A percentile compares a stretch with the other conserved stretches of the same genome.
Evolutionary conservation across 805 yeast species (phyloP).

Genomic region (Tetrapisispora namnaoensis): DNA sequence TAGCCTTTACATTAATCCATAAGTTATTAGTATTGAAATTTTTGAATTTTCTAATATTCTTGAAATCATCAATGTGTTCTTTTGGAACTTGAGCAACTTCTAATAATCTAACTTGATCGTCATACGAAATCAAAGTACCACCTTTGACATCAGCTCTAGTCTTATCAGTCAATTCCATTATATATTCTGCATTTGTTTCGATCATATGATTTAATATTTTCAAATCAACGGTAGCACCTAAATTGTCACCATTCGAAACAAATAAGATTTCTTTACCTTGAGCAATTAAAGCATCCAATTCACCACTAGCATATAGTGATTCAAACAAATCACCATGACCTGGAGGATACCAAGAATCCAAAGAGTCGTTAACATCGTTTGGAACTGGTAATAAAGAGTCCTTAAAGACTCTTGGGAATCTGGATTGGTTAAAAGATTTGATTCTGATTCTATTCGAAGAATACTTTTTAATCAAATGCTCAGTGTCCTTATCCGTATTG

Average conservation of each 20-base stretch:
- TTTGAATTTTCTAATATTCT: conserved; percentile 94
- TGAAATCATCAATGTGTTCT: conserved; percentile 96
- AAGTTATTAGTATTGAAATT: conserved; percentile 96
- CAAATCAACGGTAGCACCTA: conserved; percentile 96
- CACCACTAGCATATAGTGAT: conserved; percentile 79
- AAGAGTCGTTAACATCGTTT: conserved; percentile 53
- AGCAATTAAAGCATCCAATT: conserved; percentile 76
- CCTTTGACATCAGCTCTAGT: conserved; percentile 99
- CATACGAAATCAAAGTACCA: conserved; percentile 94
- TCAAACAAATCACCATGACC: conserved; percentile 98
- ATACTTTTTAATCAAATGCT: conserved; percentile 89
- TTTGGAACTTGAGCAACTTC: conserved; percentile 94
- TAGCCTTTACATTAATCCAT: conserved; percentile 93
- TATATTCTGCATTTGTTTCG: conserved; percentile 83
- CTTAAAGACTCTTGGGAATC: conserved; percentile 89
- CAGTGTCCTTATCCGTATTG: conserved; percentile 90
- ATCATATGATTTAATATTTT: conserved; percentile 87
- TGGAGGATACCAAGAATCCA: conserved; percentile 97
- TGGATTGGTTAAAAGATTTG: conserved; percentile 94
- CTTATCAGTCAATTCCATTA: conserved; percentile 97
- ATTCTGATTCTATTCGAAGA: conserved; percentile 93
- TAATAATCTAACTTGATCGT: conserved; percentile 85
- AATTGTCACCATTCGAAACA: conserved; percentile 95
- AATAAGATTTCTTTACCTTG: conserved; percentile 93
- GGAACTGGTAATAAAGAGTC: conserved; percentile 97